phyloP scores from a whole-genome alignment of 139 green algal genomes.

The Coelastrella sp. region DNA sequence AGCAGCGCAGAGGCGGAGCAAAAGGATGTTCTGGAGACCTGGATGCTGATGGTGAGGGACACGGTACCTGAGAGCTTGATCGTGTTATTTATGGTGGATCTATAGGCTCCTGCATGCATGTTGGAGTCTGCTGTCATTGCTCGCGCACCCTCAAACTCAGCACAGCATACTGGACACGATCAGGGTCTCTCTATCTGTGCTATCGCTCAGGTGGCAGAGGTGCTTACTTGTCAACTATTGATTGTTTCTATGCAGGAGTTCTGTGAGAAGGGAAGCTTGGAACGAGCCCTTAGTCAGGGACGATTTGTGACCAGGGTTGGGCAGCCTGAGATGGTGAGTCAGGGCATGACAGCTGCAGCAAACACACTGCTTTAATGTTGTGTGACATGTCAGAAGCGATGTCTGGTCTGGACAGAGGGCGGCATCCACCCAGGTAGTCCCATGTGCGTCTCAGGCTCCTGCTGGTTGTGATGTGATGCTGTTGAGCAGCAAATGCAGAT shows the following conservation, averaged over 20 bases:
- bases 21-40: conserved; percentile 11
- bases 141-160: background rate
- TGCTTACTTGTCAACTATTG: too few species aligned
- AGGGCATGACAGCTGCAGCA: background rate
- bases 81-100: background rate
- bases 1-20: background rate
- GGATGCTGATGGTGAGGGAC: conserved; percentile 2
- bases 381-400: too few species aligned
- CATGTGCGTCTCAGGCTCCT: too few species aligned
- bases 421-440: too few species aligned
- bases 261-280: conserved; percentile 40
- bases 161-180: background rate
- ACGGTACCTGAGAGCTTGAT: background rate
- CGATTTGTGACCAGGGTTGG: background rate
- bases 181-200: background rate
- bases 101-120: background rate
- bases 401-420: too few species aligned
- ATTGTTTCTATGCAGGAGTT: conserved; percentile 45
- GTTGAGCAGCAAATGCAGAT: background rate
- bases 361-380: too few species aligned
- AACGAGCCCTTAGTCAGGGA: background rate
- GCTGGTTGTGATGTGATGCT: background rate
- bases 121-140: background rate
- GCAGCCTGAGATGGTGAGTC: conserved; percentile 41
- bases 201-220: background rate